Percentiles rank a stretch among this genome's conserved stretches.
These are phyloP conservation scores for Epichloe baconii DNA, from an alignment of 2,329 filamentous ascomycete genomes.

Conservation along the genomic window DNA sequence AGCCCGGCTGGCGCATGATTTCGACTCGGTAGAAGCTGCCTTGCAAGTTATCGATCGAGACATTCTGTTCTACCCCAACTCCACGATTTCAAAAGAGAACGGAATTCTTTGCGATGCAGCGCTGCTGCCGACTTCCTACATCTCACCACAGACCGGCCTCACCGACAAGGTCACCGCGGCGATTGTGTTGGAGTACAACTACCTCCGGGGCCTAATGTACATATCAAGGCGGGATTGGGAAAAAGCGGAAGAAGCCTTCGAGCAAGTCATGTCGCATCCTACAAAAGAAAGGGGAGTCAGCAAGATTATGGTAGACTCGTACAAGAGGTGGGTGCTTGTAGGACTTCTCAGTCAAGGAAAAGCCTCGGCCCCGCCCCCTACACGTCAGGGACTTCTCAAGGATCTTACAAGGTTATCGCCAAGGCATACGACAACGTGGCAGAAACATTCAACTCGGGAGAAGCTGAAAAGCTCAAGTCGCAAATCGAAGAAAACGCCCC, in stretches of 20 bases:
- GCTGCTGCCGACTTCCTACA: slow-evolving; percentile 39
- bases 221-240: slow-evolving; percentile 48
- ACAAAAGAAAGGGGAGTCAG: slow-evolving; percentile 48
- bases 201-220: slow-evolving; percentile 51
- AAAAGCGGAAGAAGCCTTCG: slow-evolving; percentile 47
- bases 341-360: slow-evolving; percentile 59
- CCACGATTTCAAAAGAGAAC: slow-evolving; percentile 21
- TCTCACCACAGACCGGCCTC: slow-evolving; percentile 45
- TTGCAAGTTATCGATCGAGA: slow-evolving; percentile 50
- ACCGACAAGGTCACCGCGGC: slow-evolving; percentile 37
- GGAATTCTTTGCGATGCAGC: slow-evolving; percentile 31
- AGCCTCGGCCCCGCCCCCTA: slow-evolving; percentile 41
- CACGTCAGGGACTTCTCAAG: slow-evolving; percentile 38
- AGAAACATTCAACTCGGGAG: slow-evolving; percentile 46
- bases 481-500: slow-evolving; percentile 46
- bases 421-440: slow-evolving; percentile 62
- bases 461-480: slow-evolving; percentile 44
- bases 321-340: slow-evolving; percentile 81
- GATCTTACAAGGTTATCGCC: slow-evolving; percentile 42
- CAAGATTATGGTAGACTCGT: slow-evolving; percentile 74
- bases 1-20: slow-evolving; percentile 44
- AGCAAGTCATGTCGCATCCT: slow-evolving; percentile 55
- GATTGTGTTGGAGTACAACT: slow-evolving; percentile 53
- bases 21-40: slow-evolving; percentile 37
- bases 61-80: slow-evolving; percentile 51